Evolutionary conservation across 306 rosid genomes (phyloP).

Genomic region (Rosa rugosa): DNA sequence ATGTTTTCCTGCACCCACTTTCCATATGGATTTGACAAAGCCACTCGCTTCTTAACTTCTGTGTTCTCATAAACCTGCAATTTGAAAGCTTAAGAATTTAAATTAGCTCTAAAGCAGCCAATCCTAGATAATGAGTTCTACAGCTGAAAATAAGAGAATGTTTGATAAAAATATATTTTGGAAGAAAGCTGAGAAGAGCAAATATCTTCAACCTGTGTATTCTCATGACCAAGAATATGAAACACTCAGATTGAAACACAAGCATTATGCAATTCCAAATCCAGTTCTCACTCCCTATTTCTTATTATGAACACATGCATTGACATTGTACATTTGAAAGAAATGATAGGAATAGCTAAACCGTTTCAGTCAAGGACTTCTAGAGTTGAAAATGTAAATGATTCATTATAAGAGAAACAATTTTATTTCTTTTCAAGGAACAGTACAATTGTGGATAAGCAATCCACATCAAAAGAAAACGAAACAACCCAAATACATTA

Average conservation of each 20-base stretch:
- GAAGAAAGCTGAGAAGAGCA: not conserved
- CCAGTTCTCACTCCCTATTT: not conserved
- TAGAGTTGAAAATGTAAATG: not conserved
- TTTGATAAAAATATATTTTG: not conserved
- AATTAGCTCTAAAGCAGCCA: not conserved
- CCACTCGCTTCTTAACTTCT: constrained; percentile 93
- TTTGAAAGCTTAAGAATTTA: constrained; percentile 31
- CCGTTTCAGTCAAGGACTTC: too few species aligned
- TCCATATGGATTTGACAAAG: constrained; percentile 85
- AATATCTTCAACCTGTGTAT: constrained; percentile 1
- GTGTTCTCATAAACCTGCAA: constrained; percentile 93
- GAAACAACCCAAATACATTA: not conserved
- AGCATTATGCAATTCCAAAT: not conserved
- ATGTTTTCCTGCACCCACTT: constrained; percentile 83
- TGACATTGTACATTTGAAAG: not conserved
- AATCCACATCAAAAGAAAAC: not conserved
- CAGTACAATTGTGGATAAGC: not conserved
- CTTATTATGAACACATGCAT: not conserved
- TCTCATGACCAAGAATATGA: not conserved
- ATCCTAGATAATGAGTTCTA: not conserved
- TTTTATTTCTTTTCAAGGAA: not conserved
- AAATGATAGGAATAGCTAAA: not conserved
- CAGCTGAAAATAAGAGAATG: not conserved
- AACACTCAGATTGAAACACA: not conserved
- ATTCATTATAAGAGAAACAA: not conserved